Conservation (phyloP, 352 stramenopile genomes). For the Phytophthora meadii region DNA sequence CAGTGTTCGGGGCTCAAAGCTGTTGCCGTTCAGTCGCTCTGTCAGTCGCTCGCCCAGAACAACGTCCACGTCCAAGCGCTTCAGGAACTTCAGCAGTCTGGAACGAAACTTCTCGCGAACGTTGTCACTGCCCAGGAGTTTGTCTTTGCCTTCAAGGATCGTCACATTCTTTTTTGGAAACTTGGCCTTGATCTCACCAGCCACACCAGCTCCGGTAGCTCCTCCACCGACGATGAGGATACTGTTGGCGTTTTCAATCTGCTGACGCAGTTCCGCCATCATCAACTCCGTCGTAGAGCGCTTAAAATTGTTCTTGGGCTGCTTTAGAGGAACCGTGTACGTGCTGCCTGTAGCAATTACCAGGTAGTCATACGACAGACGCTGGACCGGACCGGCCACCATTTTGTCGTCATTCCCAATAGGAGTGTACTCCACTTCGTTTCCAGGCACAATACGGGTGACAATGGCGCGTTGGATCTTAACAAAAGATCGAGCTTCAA, state of each 20-base stretch:
- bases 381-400: conserved; percentile 13
- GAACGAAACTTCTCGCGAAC: conserved; percentile 46
- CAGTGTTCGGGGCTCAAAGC: conserved; percentile 44
- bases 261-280: conserved; percentile 34
- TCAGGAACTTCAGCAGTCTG: conserved; percentile 35
- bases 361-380: conserved; percentile 56
- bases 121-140: conserved; percentile 37
- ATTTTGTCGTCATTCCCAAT: conserved; percentile 4
- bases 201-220: conserved; percentile 51
- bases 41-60: conserved; percentile 45
- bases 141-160: conserved; percentile 40
- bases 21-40: conserved; percentile 36
- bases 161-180: conserved; percentile 59
- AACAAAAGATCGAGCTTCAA: conserved; percentile 26
- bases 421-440: conserved; percentile 11
- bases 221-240: conserved; percentile 60
- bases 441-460: conserved; percentile 29
- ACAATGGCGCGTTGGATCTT: conserved; percentile 39
- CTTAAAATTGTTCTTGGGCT: conserved; percentile 28
- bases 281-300: conserved; percentile 27
- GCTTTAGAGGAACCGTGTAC: conserved; percentile 58
- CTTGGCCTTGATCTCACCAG: conserved; percentile 51
- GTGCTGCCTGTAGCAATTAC: conserved; percentile 57
- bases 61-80: conserved; percentile 43
- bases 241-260: conserved; percentile 43